These are phyloP conservation scores for Sutorius eximius DNA, from an alignment of 1,284 basidiomycete species.

Conservation along the genomic window DNA sequence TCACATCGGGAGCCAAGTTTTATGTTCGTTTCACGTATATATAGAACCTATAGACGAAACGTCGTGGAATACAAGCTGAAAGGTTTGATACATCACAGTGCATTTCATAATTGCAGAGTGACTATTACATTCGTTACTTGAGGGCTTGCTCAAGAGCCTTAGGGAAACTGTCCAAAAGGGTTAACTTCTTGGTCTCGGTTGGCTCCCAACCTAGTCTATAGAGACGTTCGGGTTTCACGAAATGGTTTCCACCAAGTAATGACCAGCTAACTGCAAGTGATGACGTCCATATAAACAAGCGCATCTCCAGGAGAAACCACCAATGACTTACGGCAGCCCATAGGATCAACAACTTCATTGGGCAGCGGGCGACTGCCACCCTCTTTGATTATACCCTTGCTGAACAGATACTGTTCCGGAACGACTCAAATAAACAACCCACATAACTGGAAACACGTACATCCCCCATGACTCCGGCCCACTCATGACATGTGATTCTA, in stretches of 20 bases:
- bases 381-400: conserved; percentile 37
- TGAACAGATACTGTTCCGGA: conserved; percentile 35
- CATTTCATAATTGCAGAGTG: not conserved
- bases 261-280: conserved; percentile 39
- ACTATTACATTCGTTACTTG: not conserved
- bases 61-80: conserved; percentile 2
- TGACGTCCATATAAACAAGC: not conserved
- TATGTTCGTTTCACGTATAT: conserved; percentile 10
- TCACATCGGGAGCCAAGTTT: not conserved
- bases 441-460: conserved; percentile 22
- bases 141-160: conserved; percentile 36
- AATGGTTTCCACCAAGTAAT: conserved; percentile 39
- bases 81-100: not conserved
- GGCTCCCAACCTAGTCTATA: conserved; percentile 42
- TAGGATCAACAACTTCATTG: conserved; percentile 32
- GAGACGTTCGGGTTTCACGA: conserved; percentile 36
- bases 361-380: conserved; percentile 38
- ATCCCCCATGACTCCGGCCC: conserved; percentile 39
- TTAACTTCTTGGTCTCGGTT: conserved; percentile 32
- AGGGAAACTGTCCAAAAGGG: conserved; percentile 37
- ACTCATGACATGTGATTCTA: conserved; percentile 29
- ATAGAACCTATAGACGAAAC: conserved; percentile 1
- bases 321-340: conserved; percentile 38
- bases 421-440: not conserved
- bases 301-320: not conserved